Evolutionary conservation across 805 yeast genomes (phyloP).

Genomic region (Candida coquimbonensis): DNA sequence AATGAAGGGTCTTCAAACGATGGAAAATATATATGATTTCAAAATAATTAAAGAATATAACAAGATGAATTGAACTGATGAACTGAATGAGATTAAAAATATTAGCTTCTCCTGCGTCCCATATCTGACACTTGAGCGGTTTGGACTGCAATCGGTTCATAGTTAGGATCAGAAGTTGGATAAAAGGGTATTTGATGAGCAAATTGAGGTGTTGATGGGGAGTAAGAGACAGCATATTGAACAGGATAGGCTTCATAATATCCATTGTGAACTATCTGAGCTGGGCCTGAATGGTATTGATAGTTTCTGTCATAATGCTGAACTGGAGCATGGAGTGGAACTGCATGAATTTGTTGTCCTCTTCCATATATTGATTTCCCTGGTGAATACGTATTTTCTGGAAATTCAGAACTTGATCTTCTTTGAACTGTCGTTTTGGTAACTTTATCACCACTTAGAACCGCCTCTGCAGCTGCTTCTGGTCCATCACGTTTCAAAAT

Average conservation of each 20-base stretch:
- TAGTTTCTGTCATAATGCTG: not conserved
- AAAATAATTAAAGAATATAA: too few relatives aligned
- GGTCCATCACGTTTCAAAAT: slow-evolving; percentile 40
- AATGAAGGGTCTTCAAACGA: too few relatives aligned
- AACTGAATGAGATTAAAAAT: too few relatives aligned
- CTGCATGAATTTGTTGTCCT: too few relatives aligned
- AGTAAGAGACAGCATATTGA: not conserved
- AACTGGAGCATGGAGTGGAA: too few relatives aligned
- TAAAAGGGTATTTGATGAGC: not conserved
- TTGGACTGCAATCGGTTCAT: not conserved
- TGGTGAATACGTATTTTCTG: not conserved
- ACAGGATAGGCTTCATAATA: not conserved
- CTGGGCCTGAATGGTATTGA: not conserved
- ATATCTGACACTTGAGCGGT: too few relatives aligned
- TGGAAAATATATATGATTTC: too few relatives aligned
- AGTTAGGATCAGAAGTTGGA: not conserved
- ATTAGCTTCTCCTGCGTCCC: too few relatives aligned
- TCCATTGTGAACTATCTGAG: not conserved
- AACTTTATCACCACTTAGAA: slow-evolving; percentile 9
- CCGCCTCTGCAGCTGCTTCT: slow-evolving; percentile 22
- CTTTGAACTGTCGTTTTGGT: slow-evolving; percentile 6
- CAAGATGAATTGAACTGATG: too few relatives aligned
- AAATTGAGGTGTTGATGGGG: too few relatives aligned
- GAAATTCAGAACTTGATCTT: not conserved
- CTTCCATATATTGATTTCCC: not conserved